Conservation (phyloP, 257 asterid genomes). For the Primulina tabacum region DNA sequence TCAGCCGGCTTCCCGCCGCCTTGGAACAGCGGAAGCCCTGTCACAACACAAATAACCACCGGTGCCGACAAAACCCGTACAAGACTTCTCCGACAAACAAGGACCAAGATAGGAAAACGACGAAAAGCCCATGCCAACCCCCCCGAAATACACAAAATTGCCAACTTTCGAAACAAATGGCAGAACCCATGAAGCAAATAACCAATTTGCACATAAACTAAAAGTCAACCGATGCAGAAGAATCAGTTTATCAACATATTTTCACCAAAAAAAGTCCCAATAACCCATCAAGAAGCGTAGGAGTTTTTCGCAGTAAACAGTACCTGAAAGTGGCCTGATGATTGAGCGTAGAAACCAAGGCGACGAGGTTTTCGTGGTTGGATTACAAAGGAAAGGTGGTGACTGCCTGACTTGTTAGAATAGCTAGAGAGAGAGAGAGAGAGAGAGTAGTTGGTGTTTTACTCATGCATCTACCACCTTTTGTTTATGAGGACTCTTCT, state of each 20-base stretch:
- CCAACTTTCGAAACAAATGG: slow-evolving; percentile 40
- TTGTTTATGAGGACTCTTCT: slow-evolving; percentile 41
- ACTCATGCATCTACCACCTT: slow-evolving; percentile 73
- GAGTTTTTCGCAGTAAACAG: slow-evolving; percentile 12
- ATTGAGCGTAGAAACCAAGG: slow-evolving; percentile 22
- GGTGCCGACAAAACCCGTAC: neutral
- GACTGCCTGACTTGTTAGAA: slow-evolving; percentile 1
- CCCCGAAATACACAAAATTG: slow-evolving; percentile 29
- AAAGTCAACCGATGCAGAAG: slow-evolving; percentile 56
- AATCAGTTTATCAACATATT: slow-evolving; percentile 24
- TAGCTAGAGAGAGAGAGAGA: slow-evolving; percentile 12
- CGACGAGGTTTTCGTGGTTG: slow-evolving; percentile 25
- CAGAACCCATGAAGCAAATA: slow-evolving; percentile 23
- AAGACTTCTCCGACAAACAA: slow-evolving; percentile 16
- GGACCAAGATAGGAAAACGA: slow-evolving; percentile 16
- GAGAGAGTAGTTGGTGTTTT: slow-evolving; percentile 37
- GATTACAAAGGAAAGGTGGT: slow-evolving; percentile 27
- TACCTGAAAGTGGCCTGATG: slow-evolving; percentile 29
- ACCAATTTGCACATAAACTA: slow-evolving; percentile 29
- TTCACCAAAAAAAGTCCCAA: slow-evolving; percentile 14
- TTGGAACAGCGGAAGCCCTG: neutral
- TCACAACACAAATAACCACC: neutral
- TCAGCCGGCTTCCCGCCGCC: neutral
- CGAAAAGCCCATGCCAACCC: slow-evolving; percentile 19
- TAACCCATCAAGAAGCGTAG: slow-evolving; percentile 24